A percentile compares a stretch with the other conserved stretches of the same genome.
These are phyloP conservation scores for Cladophialophora carrionii DNA, from an alignment of 2,329 filamentous ascomycete species.

Conservation along the genomic window DNA sequence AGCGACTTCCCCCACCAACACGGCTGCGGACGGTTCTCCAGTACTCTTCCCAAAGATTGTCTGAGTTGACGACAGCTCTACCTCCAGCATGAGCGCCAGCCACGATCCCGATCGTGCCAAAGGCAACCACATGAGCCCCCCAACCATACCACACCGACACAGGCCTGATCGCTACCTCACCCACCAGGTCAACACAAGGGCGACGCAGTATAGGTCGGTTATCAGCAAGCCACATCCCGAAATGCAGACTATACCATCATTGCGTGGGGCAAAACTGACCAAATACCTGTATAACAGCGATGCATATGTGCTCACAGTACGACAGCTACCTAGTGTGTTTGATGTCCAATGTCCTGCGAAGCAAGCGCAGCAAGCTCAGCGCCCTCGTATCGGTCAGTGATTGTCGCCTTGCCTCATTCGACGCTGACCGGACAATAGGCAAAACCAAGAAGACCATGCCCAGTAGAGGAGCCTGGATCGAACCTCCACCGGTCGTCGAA, in stretches of 20 bases:
- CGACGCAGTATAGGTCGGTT: not conserved
- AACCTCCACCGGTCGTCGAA: not conserved
- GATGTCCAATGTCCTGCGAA: not conserved
- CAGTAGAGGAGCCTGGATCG: not conserved
- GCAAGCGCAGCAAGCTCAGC: not conserved
- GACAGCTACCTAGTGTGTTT: not conserved
- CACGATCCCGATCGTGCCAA: not conserved
- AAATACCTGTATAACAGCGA: constrained; percentile 1
- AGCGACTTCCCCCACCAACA: not conserved
- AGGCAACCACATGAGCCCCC: not conserved
- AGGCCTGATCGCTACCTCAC: not conserved
- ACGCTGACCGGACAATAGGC: not conserved
- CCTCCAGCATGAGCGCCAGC: not conserved
- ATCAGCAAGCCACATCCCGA: not conserved
- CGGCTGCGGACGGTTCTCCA: not conserved
- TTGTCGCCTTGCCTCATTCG: not conserved
- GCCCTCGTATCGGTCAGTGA: not conserved
- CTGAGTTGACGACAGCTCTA: not conserved
- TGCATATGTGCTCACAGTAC: not conserved
- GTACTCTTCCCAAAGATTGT: not conserved
- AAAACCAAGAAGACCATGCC: not conserved
- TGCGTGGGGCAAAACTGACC: not conserved
- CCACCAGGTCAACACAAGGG: not conserved
- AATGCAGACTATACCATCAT: constrained; percentile 1
- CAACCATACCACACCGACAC: not conserved